A percentile compares a stretch with the other conserved stretches of the same genome.
Evolutionary conservation across 1,284 basidiomycete species (phyloP).

Genomic region (Sanghuangporus baumii): DNA sequence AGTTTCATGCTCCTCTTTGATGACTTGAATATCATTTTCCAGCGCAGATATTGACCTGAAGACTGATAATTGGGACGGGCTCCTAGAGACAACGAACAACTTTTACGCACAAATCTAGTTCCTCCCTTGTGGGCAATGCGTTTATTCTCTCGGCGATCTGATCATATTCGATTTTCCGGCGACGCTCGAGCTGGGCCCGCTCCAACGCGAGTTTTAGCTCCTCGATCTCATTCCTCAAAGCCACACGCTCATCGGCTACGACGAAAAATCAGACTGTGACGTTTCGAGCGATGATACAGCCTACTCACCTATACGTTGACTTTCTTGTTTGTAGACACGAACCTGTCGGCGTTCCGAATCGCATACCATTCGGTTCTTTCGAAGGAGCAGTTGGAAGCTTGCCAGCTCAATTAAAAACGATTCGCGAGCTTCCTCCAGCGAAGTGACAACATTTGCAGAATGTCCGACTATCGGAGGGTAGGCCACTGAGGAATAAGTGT

Average conservation of each 20-base stretch:
- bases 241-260: conserved; percentile 63
- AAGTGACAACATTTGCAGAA: conserved; percentile 30
- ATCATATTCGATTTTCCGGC: conserved; percentile 80
- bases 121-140: conserved; percentile 65
- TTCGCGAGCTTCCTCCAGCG: conserved; percentile 67
- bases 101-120: conserved; percentile 58
- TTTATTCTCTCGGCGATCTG: conserved; percentile 75
- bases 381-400: conserved; percentile 64
- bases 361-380: conserved; percentile 74
- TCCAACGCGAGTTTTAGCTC: conserved; percentile 69
- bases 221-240: conserved; percentile 61
- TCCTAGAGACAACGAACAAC: neutral
- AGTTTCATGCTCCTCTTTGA: conserved; percentile 64
- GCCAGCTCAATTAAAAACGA: conserved; percentile 70
- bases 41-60: conserved; percentile 59
- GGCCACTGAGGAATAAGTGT: conserved; percentile 58
- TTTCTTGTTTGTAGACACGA: conserved; percentile 70
- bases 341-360: conserved; percentile 78
- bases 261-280: conserved; percentile 13
- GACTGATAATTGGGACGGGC: conserved; percentile 3
- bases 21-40: conserved; percentile 73
- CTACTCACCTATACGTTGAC: conserved; percentile 58
- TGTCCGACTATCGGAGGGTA: conserved; percentile 41
- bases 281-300: neutral
- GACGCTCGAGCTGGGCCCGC: conserved; percentile 67